These are phyloP conservation scores for Cryptococcus sp. DNA, from an alignment of 1,284 basidiomycete species.

Conservation along the genomic window DNA sequence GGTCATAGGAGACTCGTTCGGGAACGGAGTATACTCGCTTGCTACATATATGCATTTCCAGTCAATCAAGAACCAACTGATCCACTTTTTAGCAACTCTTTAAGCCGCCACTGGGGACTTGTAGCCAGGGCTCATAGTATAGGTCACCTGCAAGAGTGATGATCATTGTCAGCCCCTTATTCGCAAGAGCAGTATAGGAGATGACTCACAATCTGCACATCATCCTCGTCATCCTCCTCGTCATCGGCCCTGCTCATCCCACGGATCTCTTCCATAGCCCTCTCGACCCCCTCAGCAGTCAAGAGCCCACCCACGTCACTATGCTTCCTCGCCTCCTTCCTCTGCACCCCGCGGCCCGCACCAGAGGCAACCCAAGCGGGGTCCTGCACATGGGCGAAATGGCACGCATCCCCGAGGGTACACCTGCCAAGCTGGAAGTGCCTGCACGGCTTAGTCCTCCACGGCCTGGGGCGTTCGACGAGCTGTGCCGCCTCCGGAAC, in stretches of 20 bases:
- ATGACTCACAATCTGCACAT: constrained; percentile 33
- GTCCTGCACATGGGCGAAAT: constrained; percentile 45
- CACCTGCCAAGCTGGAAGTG: constrained; percentile 45
- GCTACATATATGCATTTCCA: no score
- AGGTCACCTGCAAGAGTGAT: no score
- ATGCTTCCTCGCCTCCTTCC: constrained; percentile 9
- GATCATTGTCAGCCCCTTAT: no score
- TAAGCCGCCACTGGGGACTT: not conserved
- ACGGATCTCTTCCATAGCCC: constrained; percentile 7
- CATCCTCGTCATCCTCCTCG: constrained; percentile 27
- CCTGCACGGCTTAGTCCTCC: constrained; percentile 43
- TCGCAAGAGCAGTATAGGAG: not conserved
- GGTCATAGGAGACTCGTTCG: no score
- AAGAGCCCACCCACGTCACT: not conserved
- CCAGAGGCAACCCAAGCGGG: constrained; percentile 15
- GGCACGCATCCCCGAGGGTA: constrained; percentile 42
- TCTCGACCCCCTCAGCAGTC: constrained; percentile 5
- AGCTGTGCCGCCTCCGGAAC: constrained; percentile 31
- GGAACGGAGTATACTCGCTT: no score
- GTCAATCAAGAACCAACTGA: no score
- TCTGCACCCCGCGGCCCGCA: constrained; percentile 16
- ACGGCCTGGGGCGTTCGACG: constrained; percentile 37
- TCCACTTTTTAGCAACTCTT: not conserved
- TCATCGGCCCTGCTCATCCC: constrained; percentile 5
- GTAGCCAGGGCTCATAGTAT: not conserved